A percentile compares a stretch with the other conserved stretches of the same genome.
phyloP scores from a whole-genome alignment of 257 asterid species.

The Nicotiana attenuata region DNA sequence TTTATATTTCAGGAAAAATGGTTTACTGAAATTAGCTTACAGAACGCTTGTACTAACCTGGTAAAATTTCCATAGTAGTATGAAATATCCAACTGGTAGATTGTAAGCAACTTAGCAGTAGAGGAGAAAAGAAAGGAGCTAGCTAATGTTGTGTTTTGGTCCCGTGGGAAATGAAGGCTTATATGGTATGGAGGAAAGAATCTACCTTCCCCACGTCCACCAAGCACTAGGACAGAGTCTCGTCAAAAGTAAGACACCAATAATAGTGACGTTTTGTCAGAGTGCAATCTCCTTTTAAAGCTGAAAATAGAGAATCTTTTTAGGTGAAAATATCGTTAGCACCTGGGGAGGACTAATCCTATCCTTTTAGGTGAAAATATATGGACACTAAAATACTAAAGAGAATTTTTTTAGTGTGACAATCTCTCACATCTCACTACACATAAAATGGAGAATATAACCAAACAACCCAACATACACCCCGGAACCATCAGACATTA shows the following conservation, averaged over 20 bases:
- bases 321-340: background rate
- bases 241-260: background rate
- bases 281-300: background rate
- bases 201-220: conserved; percentile 10
- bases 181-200: conserved; percentile 5
- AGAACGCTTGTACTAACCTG: conserved; percentile 16
- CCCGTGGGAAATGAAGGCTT: background rate
- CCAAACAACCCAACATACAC: too few species aligned
- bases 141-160: background rate
- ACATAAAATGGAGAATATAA: too few species aligned
- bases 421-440: too few species aligned
- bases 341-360: background rate
- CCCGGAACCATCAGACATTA: too few species aligned
- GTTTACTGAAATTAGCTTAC: background rate
- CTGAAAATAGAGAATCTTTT: background rate
- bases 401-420: too few species aligned
- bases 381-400: too few species aligned
- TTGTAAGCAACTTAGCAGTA: background rate
- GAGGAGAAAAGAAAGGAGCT: background rate
- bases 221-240: background rate
- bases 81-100: background rate
- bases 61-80: conserved; percentile 21
- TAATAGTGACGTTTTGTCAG: background rate
- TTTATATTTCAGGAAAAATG: background rate
- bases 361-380: too few species aligned